Conservation (phyloP, 2,329 filamentous ascomycete genomes). For the Chaetomium strumarium region DNA sequence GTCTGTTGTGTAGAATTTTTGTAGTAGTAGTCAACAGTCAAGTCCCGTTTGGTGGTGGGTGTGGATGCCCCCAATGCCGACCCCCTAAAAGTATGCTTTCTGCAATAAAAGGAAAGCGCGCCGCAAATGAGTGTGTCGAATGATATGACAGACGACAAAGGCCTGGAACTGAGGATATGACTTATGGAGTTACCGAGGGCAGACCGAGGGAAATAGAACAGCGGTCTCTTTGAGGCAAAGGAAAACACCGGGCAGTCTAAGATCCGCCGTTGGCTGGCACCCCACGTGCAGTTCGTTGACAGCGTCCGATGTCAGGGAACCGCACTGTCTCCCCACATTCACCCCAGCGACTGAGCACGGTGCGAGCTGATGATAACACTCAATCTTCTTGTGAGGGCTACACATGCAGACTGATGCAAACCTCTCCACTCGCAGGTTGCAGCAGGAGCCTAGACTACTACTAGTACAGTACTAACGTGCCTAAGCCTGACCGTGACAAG, state of each 20-base stretch:
- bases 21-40: constrained; percentile 28
- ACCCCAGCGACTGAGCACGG: neutral
- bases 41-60: constrained; percentile 15
- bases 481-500: too few relatives aligned
- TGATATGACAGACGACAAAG: constrained; percentile 8
- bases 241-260: constrained; percentile 11
- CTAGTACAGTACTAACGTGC: too few relatives aligned
- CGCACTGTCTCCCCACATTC: constrained; percentile 5
- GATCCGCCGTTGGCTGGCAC: constrained; percentile 8
- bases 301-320: neutral
- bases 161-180: neutral
- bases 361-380: neutral
- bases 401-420: neutral
- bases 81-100: constrained; percentile 3
- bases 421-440: neutral
- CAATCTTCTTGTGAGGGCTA: constrained; percentile 1
- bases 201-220: constrained; percentile 7
- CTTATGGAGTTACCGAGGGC: constrained; percentile 4
- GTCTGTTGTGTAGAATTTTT: constrained; percentile 25
- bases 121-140: constrained; percentile 22
- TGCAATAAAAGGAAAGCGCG: constrained; percentile 1
- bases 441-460: neutral
- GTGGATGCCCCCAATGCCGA: constrained; percentile 23
- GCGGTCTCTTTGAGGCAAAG: constrained; percentile 14
- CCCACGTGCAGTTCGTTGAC: neutral